A percentile compares a stretch with the other conserved stretches of the same genome.
phyloP scores from a whole-genome alignment of 441 rosid genomes.

The Viola pubescens region DNA sequence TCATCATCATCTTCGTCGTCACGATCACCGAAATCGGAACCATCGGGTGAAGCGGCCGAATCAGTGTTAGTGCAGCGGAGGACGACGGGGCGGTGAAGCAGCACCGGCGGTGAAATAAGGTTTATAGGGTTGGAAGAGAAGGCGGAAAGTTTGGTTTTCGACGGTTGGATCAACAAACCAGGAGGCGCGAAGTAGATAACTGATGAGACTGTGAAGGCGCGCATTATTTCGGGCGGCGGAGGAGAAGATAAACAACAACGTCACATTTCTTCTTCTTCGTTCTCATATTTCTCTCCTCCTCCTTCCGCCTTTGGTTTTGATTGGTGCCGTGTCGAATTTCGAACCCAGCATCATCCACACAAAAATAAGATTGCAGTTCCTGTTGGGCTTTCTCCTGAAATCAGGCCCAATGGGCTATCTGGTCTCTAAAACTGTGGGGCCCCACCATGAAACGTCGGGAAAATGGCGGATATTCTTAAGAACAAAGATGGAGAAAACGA shows the following conservation, averaged over 20 bases:
- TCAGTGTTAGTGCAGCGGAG: constrained; percentile 24
- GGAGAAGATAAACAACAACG: background rate
- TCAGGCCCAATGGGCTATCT: no score
- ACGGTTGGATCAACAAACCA: background rate
- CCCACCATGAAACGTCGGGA: no score
- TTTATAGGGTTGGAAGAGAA: background rate
- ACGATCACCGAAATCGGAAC: constrained; percentile 13
- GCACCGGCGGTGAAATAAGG: background rate
- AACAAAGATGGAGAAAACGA: background rate
- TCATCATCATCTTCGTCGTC: constrained; percentile 15
- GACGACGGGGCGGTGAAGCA: background rate
- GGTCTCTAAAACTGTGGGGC: no score
- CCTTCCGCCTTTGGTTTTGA: background rate
- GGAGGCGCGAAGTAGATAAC: constrained; percentile 9
- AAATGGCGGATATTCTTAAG: background rate
- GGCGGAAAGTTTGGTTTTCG: background rate
- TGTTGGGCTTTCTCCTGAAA: no score
- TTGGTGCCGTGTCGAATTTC: background rate
- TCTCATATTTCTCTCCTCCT: background rate
- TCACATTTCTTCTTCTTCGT: constrained; percentile 1
- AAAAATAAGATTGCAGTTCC: no score
- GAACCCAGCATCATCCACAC: background rate
- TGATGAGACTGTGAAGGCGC: constrained; percentile 23
- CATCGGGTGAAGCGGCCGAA: constrained; percentile 6
- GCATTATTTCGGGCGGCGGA: constrained; percentile 25